Evolutionary conservation across 768 basidiomycete genomes (phyloP).

Genomic region (Mycena sanguinolenta): DNA sequence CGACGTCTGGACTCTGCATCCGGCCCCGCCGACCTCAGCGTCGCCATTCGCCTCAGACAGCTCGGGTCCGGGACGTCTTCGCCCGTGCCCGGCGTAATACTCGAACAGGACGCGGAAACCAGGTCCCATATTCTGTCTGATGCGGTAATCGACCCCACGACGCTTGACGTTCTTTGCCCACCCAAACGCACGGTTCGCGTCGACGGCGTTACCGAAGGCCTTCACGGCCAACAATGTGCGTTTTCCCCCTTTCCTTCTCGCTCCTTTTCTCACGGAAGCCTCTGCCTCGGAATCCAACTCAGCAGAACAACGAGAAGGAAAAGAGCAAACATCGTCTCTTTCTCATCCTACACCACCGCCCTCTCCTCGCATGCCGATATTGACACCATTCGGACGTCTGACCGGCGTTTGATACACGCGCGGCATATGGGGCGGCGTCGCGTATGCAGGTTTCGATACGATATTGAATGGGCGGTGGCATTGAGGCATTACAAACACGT

Average conservation of each 20-base stretch:
- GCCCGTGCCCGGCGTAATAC: conserved; percentile 90
- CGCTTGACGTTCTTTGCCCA: conserved; percentile 86
- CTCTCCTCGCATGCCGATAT: conserved; percentile 85
- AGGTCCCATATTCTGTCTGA: conserved; percentile 97
- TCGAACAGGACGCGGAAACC: conserved; percentile 95
- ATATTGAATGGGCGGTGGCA: conserved; percentile 90
- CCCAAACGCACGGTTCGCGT: conserved; percentile 28
- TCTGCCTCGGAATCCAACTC: no score
- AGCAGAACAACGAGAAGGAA: no score
- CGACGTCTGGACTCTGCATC: conserved; percentile 97
- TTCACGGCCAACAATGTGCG: conserved; percentile 2
- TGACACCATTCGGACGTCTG: conserved; percentile 94
- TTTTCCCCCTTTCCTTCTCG: no score
- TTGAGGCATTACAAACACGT: conserved; percentile 70
- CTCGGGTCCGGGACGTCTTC: conserved; percentile 83
- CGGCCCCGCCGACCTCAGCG: conserved; percentile 94
- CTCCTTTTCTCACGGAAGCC: no score
- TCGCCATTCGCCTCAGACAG: conserved; percentile 97
- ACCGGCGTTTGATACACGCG: conserved; percentile 84
- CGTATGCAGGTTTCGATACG: conserved; percentile 91
- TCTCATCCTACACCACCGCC: conserved; percentile 68
- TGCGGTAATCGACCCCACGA: conserved; percentile 93
- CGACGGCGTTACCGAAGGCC: conserved; percentile 19
- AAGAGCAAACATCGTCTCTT: conserved; percentile 65
- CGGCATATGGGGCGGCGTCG: conserved; percentile 92